Percentiles rank a stretch among this genome's conserved stretches.
These are phyloP conservation scores for Rhodotorula toruloides DNA, from an alignment of 768 basidiomycete genomes.

Conservation along the genomic window DNA sequence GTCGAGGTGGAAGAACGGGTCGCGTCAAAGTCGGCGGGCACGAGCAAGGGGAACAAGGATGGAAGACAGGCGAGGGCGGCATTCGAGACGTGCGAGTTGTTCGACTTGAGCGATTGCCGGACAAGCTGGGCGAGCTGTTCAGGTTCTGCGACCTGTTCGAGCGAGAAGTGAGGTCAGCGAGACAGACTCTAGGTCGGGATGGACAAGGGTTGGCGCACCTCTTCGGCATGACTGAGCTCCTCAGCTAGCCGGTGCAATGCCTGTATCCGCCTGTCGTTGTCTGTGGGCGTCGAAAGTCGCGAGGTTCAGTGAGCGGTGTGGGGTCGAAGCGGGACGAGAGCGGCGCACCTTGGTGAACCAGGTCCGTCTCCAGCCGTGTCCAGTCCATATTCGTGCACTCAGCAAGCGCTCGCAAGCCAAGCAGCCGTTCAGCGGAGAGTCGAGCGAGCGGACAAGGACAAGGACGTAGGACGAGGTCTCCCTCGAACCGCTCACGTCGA, in stretches of 20 bases:
- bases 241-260: not conserved
- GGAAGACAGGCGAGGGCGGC: slow-evolving; percentile 65
- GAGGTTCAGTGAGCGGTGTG: slow-evolving; percentile 9
- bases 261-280: slow-evolving; percentile 31
- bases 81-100: slow-evolving; percentile 74
- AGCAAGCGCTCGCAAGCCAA: no score
- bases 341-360: slow-evolving; percentile 9
- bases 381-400: slow-evolving; percentile 7
- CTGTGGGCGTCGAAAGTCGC: not conserved
- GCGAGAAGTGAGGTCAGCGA: slow-evolving; percentile 5
- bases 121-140: slow-evolving; percentile 65
- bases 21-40: slow-evolving; percentile 57
- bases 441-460: no score
- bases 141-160: slow-evolving; percentile 62
- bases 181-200: not conserved
- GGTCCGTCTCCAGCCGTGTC: not conserved
- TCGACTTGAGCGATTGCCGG: slow-evolving; percentile 68
- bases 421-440: no score
- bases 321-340: not conserved
- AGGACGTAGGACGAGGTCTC: no score
- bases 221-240: not conserved
- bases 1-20: slow-evolving; percentile 49
- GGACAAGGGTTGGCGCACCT: not conserved
- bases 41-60: slow-evolving; percentile 48
- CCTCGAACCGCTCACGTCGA: not conserved